phyloP scores from a whole-genome alignment of 169 alveolate species.

The Plasmodium yoelii region DNA sequence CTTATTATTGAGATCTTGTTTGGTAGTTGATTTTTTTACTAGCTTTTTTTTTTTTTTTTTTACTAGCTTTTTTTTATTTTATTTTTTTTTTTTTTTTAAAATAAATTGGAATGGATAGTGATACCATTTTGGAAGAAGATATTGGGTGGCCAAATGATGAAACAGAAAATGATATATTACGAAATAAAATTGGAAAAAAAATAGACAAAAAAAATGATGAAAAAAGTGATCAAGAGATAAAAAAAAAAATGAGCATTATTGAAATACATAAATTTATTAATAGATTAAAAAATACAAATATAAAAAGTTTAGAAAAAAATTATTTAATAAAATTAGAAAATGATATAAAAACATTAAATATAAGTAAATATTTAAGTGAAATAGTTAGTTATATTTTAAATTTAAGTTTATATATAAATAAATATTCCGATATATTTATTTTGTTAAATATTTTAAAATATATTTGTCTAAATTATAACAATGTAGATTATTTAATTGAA shows the following conservation, averaged over 20 bases:
- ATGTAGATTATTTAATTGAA: slow-evolving; percentile 44
- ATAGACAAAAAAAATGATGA: background rate
- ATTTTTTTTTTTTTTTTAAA: no score
- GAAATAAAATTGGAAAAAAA: background rate
- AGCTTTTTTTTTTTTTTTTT: no score
- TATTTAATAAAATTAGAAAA: slow-evolving; percentile 22
- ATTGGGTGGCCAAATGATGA: no score
- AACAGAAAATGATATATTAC: slow-evolving; percentile 37
- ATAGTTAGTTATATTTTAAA: slow-evolving; percentile 36
- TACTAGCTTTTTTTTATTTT: no score
- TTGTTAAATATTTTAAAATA: slow-evolving; percentile 29
- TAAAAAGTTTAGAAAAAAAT: slow-evolving; percentile 24
- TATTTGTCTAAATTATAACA: slow-evolving; percentile 14
- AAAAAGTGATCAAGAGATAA: background rate
- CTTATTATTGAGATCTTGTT: no score
- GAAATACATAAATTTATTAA: slow-evolving; percentile 70
- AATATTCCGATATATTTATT: slow-evolving; percentile 46
- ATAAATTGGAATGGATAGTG: no score
- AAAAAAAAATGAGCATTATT: slow-evolving; percentile 46
- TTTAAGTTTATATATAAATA: slow-evolving; percentile 27
- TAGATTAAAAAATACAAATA: slow-evolving; percentile 48
- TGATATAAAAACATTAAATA: slow-evolving; percentile 51
- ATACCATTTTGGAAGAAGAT: no score
- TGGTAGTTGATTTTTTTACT: no score
- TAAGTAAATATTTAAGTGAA: slow-evolving; percentile 56